These are phyloP conservation scores for Hypoxylon lenormandii DNA, from an alignment of 495 filamentous ascomycete species.

Conservation along the genomic window DNA sequence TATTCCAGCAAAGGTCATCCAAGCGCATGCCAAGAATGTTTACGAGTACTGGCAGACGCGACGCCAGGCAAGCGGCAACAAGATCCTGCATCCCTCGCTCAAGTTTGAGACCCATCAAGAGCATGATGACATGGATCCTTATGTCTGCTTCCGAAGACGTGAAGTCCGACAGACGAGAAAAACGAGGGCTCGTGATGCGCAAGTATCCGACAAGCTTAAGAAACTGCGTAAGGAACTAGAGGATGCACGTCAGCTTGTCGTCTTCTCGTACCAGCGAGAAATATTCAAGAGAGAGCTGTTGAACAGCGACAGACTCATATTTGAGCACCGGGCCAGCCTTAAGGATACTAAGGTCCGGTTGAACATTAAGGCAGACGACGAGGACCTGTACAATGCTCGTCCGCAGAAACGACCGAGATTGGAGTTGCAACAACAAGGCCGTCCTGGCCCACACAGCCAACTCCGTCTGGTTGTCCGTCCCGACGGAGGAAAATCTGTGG, in stretches of 20 bases:
- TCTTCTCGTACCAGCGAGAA: constrained; percentile 81
- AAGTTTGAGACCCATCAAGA: constrained; percentile 95
- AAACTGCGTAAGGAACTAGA: constrained; percentile 91
- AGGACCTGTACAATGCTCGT: constrained; percentile 94
- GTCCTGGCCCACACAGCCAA: constrained; percentile 60
- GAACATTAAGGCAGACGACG: constrained; percentile 90
- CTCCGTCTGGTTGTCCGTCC: constrained; percentile 76
- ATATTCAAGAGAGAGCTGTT: constrained; percentile 80
- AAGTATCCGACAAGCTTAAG: constrained; percentile 93
- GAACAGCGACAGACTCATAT: constrained; percentile 76
- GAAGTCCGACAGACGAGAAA: constrained; percentile 95
- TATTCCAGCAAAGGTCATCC: constrained; percentile 65
- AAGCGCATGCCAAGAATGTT: constrained; percentile 81
- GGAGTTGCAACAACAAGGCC: constrained; percentile 46
- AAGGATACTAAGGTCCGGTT: constrained; percentile 89
- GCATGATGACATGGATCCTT: constrained; percentile 94
- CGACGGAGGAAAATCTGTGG: constrained; percentile 71
- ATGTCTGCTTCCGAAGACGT: constrained; percentile 96
- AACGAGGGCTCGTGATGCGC: constrained; percentile 90
- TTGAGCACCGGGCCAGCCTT: constrained; percentile 80
- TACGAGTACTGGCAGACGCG: constrained; percentile 90
- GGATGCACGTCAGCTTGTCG: constrained; percentile 82
- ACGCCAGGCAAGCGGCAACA: constrained; percentile 73
- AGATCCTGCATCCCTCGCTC: constrained; percentile 75
- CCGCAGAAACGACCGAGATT: constrained; percentile 76